Conservation (phyloP, 1,284 basidiomycete genomes). For the Ceratobasidium sp. region DNA sequence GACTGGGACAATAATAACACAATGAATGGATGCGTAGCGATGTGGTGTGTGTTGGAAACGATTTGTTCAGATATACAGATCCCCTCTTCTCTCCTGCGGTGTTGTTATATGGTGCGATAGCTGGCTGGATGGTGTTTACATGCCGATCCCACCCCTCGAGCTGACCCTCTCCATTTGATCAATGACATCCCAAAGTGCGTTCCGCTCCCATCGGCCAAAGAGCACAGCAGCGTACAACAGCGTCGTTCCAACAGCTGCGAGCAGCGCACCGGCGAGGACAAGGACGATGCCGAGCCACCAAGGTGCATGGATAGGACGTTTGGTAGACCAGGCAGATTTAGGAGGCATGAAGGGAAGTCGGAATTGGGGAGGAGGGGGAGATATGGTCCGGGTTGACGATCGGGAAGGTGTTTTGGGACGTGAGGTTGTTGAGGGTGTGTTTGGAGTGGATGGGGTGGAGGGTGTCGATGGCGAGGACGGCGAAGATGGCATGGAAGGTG, state of each 20-base stretch:
- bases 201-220: constrained; percentile 44
- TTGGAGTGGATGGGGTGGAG: not conserved
- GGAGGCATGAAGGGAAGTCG: constrained; percentile 39
- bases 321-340: constrained; percentile 30
- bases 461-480: not conserved
- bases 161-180: constrained; percentile 40
- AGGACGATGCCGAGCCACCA: constrained; percentile 45
- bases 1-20: constrained; percentile 25
- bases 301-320: constrained; percentile 38
- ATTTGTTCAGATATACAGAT: not conserved
- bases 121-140: not conserved
- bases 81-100: not conserved
- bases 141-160: constrained; percentile 35
- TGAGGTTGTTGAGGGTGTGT: not conserved
- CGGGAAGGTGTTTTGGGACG: constrained; percentile 7
- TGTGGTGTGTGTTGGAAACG: constrained; percentile 8
- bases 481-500: not conserved
- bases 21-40: constrained; percentile 40
- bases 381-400: not conserved
- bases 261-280: constrained; percentile 39
- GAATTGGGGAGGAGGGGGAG: constrained; percentile 27
- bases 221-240: constrained; percentile 35
- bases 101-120: not conserved
- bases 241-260: constrained; percentile 35
- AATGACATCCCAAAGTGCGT: constrained; percentile 43